phyloP scores from a whole-genome alignment of 129 eudicot genomes.

The Silybum marianum region DNA sequence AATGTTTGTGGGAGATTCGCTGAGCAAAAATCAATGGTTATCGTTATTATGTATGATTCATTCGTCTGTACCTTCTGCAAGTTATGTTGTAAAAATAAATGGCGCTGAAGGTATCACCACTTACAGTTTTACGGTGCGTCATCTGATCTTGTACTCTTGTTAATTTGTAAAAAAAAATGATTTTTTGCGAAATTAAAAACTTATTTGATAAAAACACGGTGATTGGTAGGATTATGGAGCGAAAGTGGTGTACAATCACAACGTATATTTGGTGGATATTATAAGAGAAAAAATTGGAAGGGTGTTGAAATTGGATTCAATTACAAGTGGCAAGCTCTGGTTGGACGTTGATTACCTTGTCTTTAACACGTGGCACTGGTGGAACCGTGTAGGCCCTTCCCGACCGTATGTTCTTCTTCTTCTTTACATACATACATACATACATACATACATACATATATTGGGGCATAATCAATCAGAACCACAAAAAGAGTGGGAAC shows the following conservation, averaged over 20 bases:
- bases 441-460: background rate
- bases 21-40: constrained; percentile 71
- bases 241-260: constrained; percentile 47
- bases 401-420: constrained; percentile 44
- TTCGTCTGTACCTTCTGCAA: constrained; percentile 41
- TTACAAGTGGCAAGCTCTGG: constrained; percentile 56
- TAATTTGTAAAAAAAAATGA: background rate
- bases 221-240: constrained; percentile 58
- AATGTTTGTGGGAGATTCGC: constrained; percentile 79
- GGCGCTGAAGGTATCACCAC: constrained; percentile 23
- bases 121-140: constrained; percentile 28
- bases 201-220: background rate
- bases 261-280: constrained; percentile 65
- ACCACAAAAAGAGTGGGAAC: background rate
- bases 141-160: background rate
- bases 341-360: constrained; percentile 53
- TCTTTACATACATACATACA: background rate
- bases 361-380: constrained; percentile 96
- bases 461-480: background rate
- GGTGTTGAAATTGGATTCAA: constrained; percentile 60
- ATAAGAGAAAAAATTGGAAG: constrained; percentile 42
- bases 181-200: background rate
- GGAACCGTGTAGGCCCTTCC: constrained; percentile 52
- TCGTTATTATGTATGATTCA: constrained; percentile 69
- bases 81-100: constrained; percentile 15